Base-by-base conservation (phyloP, 2,329 filamentous ascomycete species). In the Calonectria pauciramosa region DNA sequence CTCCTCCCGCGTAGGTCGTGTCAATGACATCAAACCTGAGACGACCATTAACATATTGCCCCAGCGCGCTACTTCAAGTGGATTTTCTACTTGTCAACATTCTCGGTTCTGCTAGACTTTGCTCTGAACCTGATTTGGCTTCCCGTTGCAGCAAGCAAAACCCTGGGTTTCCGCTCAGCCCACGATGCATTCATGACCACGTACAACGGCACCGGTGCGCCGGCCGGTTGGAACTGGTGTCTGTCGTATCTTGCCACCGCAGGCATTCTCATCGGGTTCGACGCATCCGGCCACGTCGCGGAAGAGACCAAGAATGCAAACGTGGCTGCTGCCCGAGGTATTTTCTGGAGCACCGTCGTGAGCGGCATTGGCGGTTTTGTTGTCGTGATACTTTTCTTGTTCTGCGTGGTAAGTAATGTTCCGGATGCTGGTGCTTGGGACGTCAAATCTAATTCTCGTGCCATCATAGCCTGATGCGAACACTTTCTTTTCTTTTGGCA, bases 191-290 rank as follows among this genome's bases (percentile, higher is more conserved):
- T 92, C 80, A 89, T 91, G 84, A 87, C 89, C 16, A 92, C 90
- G 0, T 91, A 91, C 79, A 92, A 92, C 71, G 88, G 88, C 2
- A 90, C 88, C 14, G 89, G 88, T 14, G 88, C 89, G 1, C 89
- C 90, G 0, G 85, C 87, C 1, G 90, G 87, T 3, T 92, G 91
- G 90, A 92, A 92, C 79, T 92, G 90, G 91, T 91, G 90, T 82
- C 86, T 92, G 4, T 91, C 89, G 5, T 92, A 90, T 80, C 87
- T 91, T 32, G 90, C 90, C 1, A 92, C 91, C 1, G 90, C 90
- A 10, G 91, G 90, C 51, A 88, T 92, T 51, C 79, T 92, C 70
- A 91, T 92, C 67, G 91, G 91, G 2, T 92, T 91, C 69, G 91
- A 92, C 81, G 91, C 91, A 0, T 90, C 89, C 0, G 91, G 91